Evolutionary conservation across 352 stramenopile genomes (phyloP).

Genomic region (Phytophthora megakarya): DNA sequence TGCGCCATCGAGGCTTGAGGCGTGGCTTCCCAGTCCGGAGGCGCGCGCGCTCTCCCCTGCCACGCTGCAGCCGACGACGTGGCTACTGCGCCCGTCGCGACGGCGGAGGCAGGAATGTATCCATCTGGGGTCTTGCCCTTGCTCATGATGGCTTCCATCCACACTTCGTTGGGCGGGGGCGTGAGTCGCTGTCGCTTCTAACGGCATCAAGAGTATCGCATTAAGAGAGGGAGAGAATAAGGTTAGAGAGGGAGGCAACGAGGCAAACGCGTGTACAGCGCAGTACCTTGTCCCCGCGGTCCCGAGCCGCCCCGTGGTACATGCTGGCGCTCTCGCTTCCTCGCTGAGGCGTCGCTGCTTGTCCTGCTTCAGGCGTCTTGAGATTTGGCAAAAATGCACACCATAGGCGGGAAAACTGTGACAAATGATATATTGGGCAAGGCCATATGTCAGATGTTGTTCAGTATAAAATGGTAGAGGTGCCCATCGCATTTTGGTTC

Average conservation of each 20-base stretch:
- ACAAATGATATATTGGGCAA: constrained; percentile 13
- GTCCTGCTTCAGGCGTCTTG: constrained; percentile 9
- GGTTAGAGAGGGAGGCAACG: constrained; percentile 5
- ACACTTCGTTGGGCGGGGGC: constrained; percentile 60
- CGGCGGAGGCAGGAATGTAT: constrained; percentile 12
- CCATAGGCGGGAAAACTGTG: not conserved
- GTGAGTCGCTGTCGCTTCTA: constrained; percentile 38
- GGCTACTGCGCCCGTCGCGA: not conserved
- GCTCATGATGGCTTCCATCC: constrained; percentile 79
- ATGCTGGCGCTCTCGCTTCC: constrained; percentile 26
- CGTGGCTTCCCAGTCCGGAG: not conserved
- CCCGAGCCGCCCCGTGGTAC: constrained; percentile 33
- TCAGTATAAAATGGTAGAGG: constrained; percentile 12
- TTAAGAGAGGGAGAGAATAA: not conserved
- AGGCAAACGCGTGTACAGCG: not conserved
- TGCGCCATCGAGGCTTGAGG: not conserved
- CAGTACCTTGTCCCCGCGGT: constrained; percentile 36
- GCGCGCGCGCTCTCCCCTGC: constrained; percentile 14
- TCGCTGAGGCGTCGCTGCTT: constrained; percentile 21
- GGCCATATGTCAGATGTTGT: not conserved
- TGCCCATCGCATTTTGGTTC: constrained; percentile 10
- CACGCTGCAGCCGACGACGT: constrained; percentile 10
- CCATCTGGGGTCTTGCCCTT: constrained; percentile 47
- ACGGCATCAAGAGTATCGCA: not conserved
- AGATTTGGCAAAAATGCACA: constrained; percentile 28